These are phyloP conservation scores for Curvularia lunata DNA, from an alignment of 2,329 filamentous ascomycete genomes.

Conservation along the genomic window DNA sequence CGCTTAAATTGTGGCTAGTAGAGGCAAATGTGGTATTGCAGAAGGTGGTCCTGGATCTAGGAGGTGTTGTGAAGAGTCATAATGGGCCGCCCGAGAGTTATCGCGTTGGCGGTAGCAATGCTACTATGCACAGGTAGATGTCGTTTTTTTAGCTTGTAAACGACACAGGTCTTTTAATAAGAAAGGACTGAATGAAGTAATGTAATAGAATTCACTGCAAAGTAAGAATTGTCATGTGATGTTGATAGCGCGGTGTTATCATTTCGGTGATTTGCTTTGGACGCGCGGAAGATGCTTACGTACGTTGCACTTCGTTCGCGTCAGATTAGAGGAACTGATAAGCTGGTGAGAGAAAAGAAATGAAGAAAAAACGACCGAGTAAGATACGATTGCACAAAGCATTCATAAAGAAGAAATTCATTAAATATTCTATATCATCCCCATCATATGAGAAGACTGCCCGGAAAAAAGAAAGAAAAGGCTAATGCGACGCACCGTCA, in stretches of 20 bases:
- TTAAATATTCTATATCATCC: too few species aligned
- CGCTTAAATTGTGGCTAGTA: conserved; percentile 54
- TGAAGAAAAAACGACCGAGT: too few species aligned
- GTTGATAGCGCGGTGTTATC: neutral
- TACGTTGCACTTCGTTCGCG: too few species aligned
- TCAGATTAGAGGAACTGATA: too few species aligned
- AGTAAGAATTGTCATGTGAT: neutral
- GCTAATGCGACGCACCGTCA: neutral
- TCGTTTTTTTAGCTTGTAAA: neutral
- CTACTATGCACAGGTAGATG: conserved; percentile 9
- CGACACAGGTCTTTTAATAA: neutral
- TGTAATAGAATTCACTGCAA: neutral
- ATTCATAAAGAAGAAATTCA: too few species aligned
- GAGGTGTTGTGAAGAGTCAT: conserved; percentile 41
- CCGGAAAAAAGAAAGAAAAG: neutral
- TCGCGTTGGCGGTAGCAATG: conserved; percentile 33
- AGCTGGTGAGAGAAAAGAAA: too few species aligned
- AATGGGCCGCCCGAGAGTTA: conserved; percentile 50
- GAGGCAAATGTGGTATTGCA: conserved; percentile 53
- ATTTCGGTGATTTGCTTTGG: too few species aligned
- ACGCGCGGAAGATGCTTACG: too few species aligned
- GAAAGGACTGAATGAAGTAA: neutral
- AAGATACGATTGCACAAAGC: too few species aligned
- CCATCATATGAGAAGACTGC: too few species aligned
- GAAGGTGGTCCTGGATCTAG: conserved; percentile 47